Evolutionary conservation across 805 yeast species (phyloP).

Genomic region (Clavispora carvajalis): DNA sequence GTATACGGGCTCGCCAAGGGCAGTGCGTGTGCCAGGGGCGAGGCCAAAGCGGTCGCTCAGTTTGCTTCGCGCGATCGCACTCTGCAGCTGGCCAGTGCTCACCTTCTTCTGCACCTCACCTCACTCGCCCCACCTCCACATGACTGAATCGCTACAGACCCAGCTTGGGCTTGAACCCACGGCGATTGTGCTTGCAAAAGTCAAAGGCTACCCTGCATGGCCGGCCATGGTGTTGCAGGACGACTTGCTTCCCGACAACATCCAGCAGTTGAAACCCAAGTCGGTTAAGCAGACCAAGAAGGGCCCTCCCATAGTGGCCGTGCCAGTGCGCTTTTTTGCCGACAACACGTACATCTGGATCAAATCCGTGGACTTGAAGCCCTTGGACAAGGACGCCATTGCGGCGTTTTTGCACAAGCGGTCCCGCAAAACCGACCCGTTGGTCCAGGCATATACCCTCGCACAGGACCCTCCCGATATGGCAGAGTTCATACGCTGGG

Average conservation of each 20-base stretch:
- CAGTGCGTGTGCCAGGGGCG: no score
- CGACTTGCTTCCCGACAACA: constrained; percentile 53
- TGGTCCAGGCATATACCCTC: constrained; percentile 48
- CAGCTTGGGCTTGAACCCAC: constrained; percentile 12
- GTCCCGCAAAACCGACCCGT: constrained; percentile 37
- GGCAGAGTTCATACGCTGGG: constrained; percentile 36
- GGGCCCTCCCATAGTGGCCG: constrained; percentile 12
- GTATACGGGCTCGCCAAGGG: no score
- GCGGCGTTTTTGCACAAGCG: constrained; percentile 27
- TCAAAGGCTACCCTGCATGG: constrained; percentile 88
- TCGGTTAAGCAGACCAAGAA: constrained; percentile 21
- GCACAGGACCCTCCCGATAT: constrained; percentile 44
- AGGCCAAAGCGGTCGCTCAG: no score
- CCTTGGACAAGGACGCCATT: constrained; percentile 39
- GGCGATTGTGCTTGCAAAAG: constrained; percentile 56
- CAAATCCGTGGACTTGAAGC: constrained; percentile 44
- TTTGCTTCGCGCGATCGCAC: no score
- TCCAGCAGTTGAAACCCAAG: constrained; percentile 48
- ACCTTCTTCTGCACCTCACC: background rate
- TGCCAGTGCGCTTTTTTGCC: constrained; percentile 62
- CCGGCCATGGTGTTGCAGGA: constrained; percentile 76
- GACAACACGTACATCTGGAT: constrained; percentile 75
- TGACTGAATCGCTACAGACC: constrained; percentile 6
- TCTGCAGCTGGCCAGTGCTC: no score
- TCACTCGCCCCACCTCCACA: background rate